A percentile compares a stretch with the other conserved stretches of the same genome.
Evolutionary conservation across 805 yeast genomes (phyloP).

Genomic region (Lachancea nothofagi): DNA sequence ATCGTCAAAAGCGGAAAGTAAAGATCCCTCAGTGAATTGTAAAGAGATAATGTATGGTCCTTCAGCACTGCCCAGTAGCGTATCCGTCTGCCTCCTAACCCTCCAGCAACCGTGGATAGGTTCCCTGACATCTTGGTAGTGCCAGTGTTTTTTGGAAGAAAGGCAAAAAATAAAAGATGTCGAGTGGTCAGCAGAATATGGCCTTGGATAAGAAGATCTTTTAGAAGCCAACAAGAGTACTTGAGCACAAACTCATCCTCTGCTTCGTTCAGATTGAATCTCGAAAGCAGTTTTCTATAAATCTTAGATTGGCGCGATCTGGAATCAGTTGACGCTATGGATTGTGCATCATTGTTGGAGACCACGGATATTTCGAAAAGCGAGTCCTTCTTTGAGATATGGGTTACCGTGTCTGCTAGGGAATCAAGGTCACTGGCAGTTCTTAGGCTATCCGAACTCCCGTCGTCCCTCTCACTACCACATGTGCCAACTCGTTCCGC

Average conservation of each 20-base stretch:
- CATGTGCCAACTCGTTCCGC: too few species aligned
- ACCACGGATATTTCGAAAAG: slow-evolving; percentile 31
- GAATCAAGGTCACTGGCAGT: slow-evolving; percentile 1
- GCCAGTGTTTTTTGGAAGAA: slow-evolving; percentile 54
- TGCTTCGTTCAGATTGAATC: slow-evolving; percentile 44
- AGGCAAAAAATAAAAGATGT: slow-evolving; percentile 69
- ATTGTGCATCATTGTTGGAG: slow-evolving; percentile 11
- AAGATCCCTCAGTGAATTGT: slow-evolving; percentile 66
- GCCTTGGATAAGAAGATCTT: slow-evolving; percentile 82
- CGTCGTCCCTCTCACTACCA: neutral
- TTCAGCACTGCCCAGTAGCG: slow-evolving; percentile 80
- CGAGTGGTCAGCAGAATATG: slow-evolving; percentile 66
- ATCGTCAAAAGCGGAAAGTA: slow-evolving; percentile 78
- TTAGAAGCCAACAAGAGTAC: slow-evolving; percentile 71
- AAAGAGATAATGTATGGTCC: slow-evolving; percentile 62
- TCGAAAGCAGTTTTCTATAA: slow-evolving; percentile 32
- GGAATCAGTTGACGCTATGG: slow-evolving; percentile 12
- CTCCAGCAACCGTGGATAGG: slow-evolving; percentile 25
- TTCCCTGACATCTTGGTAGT: slow-evolving; percentile 45
- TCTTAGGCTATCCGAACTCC: neutral
- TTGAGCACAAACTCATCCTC: slow-evolving; percentile 52
- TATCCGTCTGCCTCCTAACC: slow-evolving; percentile 25
- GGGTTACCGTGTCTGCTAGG: slow-evolving; percentile 3
- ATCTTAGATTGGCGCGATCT: slow-evolving; percentile 35
- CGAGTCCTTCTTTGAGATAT: slow-evolving; percentile 13